Evolutionary conservation across 106 monocot species (phyloP), one percentile per base, ranked within the genome.

Genomic region (Chionographis japonica): DNA sequence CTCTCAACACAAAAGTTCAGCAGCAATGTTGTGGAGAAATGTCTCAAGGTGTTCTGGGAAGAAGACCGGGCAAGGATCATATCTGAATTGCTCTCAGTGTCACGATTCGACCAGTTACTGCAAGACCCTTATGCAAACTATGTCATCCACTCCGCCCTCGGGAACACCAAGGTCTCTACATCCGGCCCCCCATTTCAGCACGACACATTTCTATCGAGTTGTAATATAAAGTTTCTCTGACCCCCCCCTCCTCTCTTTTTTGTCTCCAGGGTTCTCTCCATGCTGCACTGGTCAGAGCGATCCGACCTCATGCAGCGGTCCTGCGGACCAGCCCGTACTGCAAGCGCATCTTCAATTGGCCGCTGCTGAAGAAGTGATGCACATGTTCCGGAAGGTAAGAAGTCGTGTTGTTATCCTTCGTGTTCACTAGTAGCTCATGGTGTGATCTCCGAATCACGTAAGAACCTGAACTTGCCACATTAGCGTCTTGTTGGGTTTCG

Each of bases 21-120:
- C 71, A 93, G 89, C 68, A 89, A 93, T 67, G 93, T 93, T 39
- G 90, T 94, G 9, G 90, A 94, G 50, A 87, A 76, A 74, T 94
- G 94, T 62, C 60, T 94, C 40, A 72, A 71, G 57, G 37, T 40
- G 8, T 90, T 87, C 50, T 35, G 59, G 15, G 86, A 84, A 16
- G 40, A 69, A 36, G 65, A 57, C 14, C 60, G 66, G 11, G 51
- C 72, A 8, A 56, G n/a, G 20, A 77, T 94, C 38, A 70, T 94
- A 42, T 2, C 39, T 0, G 94, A 94, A 52, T 70, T 94, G 18
- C 77, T 94, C 3, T 67, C 75, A 2, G 58, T 63, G 0, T 41
- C 77, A 13, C 71, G 62, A 2, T 94, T 94, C 42, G 84, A 78
- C 12, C 74, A 82, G 40, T 52, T 87, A 37, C 52, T 90, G 37